phyloP scores from a whole-genome alignment of 495 filamentous ascomycete species.

The Annulohypoxylon stygium region DNA sequence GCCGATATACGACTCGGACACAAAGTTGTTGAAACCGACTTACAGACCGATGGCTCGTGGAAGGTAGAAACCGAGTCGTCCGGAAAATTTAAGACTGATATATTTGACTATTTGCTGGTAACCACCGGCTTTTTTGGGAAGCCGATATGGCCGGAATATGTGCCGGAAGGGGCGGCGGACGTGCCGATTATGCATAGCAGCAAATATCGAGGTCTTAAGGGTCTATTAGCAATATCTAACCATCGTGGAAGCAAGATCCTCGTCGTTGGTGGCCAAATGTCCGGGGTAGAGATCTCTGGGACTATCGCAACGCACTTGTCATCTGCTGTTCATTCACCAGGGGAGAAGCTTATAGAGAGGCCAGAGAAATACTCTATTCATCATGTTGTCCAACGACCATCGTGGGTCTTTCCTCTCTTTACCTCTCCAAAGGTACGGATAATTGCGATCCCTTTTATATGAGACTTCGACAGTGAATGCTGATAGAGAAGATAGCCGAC shows the following conservation, averaged over 20 bases:
- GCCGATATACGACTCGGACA: slow-evolving; percentile 64
- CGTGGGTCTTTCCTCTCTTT: slow-evolving; percentile 79
- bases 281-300: slow-evolving; percentile 80
- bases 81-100: slow-evolving; percentile 49
- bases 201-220: slow-evolving; percentile 58
- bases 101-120: slow-evolving; percentile 80
- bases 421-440: slow-evolving; percentile 62
- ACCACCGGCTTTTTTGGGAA: slow-evolving; percentile 82
- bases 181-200: slow-evolving; percentile 73
- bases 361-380: slow-evolving; percentile 65
- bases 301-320: slow-evolving; percentile 78
- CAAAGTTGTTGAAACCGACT: slow-evolving; percentile 64
- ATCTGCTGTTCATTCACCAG: slow-evolving; percentile 63
- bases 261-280: slow-evolving; percentile 87
- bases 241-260: slow-evolving; percentile 71
- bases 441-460: not conserved
- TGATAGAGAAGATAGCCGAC: slow-evolving; percentile 51
- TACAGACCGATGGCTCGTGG: slow-evolving; percentile 63
- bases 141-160: slow-evolving; percentile 66
- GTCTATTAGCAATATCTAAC: slow-evolving; percentile 49
- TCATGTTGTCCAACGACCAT: slow-evolving; percentile 76
- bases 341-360: slow-evolving; percentile 48
- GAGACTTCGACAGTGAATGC: not conserved
- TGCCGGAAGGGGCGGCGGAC: slow-evolving; percentile 48
- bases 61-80: slow-evolving; percentile 61